Base-by-base conservation (phyloP, 2,329 filamentous ascomycete genomes). In the Trichoderma asperellum region DNA sequence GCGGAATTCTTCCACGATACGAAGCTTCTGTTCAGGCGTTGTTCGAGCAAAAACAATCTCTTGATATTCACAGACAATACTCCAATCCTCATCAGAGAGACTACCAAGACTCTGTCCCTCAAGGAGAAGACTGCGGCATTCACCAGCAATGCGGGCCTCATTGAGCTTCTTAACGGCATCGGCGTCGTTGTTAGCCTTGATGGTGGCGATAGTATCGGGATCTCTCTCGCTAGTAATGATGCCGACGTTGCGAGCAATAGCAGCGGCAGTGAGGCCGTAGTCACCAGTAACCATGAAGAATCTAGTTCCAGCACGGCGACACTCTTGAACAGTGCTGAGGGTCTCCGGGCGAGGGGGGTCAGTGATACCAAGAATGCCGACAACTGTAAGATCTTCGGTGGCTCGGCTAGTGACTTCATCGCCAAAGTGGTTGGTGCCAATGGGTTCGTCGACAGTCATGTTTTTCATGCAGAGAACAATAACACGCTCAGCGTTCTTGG, bases 1-100 rank as follows among this genome's bases (percentile, higher is more conserved):
- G 72, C 91, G 89, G 27, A 92, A 83, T 59, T 89, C 89, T 68
- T 89, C 86, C 57, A 93, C 91, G 83, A 92, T 92, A 53, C 89
- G 86, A 8, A 91, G 87, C 75, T 92, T 92, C 47, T 91, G 91
- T 68, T 89, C 85, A 0, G 90, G 90, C 0, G 89, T 88, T 67
- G 89, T 91, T 24, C 90, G 85, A 18, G 90, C 89, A 72, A 91
- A 89, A 21, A 92, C 89, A 24, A 92, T 84, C 72, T 87, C 86
- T n/a, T 83, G 80, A 63, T 87, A 86, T 10, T 79, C 78, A 71
- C 83, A 86, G 11, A 84, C 76, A 4, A 78, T 69, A 61, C 83
- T 80, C 83, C 83, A 84, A 55, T 84, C 80, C 0, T 79, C 75
- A 11, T 78, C 78, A 1, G 86, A 85, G 4, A 92, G 77, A 0